A percentile compares a stretch with the other conserved stretches of the same genome.
Conservation (phyloP, 345 rosid genomes). For the Aethionema arabicum region DNA sequence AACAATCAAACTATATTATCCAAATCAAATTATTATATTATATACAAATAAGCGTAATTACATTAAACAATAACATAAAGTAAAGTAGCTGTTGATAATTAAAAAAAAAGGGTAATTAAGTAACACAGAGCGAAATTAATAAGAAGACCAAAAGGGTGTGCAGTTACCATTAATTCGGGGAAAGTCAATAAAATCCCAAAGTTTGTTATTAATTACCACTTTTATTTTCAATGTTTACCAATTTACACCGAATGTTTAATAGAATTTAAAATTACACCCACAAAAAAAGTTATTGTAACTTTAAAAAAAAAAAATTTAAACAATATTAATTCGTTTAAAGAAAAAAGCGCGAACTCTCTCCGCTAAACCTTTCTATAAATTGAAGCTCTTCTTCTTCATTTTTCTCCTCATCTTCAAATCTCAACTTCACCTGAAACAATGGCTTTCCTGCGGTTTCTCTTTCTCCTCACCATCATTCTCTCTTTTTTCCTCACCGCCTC, state of each 20-base stretch:
- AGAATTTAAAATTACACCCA: too few relatives aligned
- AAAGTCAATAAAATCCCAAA: constrained; percentile 36
- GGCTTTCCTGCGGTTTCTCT: constrained; percentile 17
- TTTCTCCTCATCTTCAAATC: constrained; percentile 17
- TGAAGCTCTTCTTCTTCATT: background rate
- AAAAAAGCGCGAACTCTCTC: constrained; percentile 20
- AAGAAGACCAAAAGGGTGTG: constrained; percentile 30
- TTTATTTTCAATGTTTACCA: constrained; percentile 9
- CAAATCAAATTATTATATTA: background rate
- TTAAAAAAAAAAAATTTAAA: background rate
- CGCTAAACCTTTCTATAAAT: constrained; percentile 25
- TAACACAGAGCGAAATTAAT: constrained; percentile 29
- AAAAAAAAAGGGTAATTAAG: background rate
- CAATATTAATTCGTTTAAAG: constrained; percentile 22
- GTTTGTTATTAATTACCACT: constrained; percentile 19
- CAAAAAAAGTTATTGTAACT: too few relatives aligned
- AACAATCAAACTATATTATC: background rate
- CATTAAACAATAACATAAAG: constrained; percentile 2
- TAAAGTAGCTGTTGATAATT: constrained; percentile 11
- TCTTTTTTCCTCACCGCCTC: constrained; percentile 21
- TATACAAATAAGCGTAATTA: too few relatives aligned
- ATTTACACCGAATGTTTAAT: background rate
- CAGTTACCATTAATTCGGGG: constrained; percentile 36
- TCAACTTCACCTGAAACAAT: constrained; percentile 25
- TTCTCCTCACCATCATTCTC: constrained; percentile 25